A percentile compares a stretch with the other conserved stretches of the same genome.
phyloP scores from a whole-genome alignment of 371 early-diverging fungal species.

The Mortierella sp. region DNA sequence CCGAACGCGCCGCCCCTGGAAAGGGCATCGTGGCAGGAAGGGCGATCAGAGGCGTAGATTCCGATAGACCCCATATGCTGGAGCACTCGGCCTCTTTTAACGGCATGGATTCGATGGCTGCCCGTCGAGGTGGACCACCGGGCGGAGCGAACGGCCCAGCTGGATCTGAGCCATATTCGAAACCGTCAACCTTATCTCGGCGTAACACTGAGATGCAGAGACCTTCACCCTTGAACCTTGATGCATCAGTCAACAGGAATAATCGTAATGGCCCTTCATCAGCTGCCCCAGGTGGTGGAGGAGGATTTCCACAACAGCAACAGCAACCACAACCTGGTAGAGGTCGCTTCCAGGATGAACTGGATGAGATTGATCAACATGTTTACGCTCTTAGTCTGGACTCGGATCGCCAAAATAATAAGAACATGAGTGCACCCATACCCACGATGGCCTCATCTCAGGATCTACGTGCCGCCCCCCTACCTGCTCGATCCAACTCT shows the following conservation, averaged over 20 bases:
- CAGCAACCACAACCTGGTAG: slow-evolving; percentile 5
- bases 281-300: slow-evolving; percentile 14
- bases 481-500: slow-evolving; percentile 23
- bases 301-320: too few relatives aligned
- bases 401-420: slow-evolving; percentile 5
- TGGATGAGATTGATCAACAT: slow-evolving; percentile 42
- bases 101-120: slow-evolving; percentile 25
- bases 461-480: not conserved
- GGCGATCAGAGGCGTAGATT: slow-evolving; percentile 20
- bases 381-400: slow-evolving; percentile 31
- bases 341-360: slow-evolving; percentile 34
- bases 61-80: slow-evolving; percentile 34
- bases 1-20: slow-evolving; percentile 19
- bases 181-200: slow-evolving; percentile 21
- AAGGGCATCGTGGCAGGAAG: slow-evolving; percentile 16
- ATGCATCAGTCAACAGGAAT: not conserved
- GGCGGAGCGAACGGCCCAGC: slow-evolving; percentile 44
- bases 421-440: not conserved
- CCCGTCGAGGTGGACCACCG: slow-evolving; percentile 19
- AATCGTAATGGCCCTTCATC: slow-evolving; percentile 12
- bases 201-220: slow-evolving; percentile 47
- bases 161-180: slow-evolving; percentile 37
- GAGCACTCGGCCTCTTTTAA: slow-evolving; percentile 42
- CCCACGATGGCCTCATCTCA: not conserved
- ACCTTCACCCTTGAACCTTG: slow-evolving; percentile 29